phyloP scores from a whole-genome alignment of 768 basidiomycete species.

The Chiua virens region DNA sequence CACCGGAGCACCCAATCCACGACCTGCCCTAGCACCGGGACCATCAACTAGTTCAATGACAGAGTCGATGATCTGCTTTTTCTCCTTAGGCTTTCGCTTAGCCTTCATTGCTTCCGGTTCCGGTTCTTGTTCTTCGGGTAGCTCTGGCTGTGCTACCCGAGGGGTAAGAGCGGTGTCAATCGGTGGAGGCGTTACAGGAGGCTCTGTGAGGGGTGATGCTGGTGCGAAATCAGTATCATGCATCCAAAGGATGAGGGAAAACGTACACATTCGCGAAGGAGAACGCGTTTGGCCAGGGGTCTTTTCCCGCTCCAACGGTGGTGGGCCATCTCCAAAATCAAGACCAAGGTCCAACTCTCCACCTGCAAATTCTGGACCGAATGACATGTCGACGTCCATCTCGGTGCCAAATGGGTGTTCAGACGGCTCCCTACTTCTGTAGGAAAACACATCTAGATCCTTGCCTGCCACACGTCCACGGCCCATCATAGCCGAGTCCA shows the following conservation, averaged over 20 bases:
- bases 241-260: background rate
- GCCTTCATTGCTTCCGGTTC: constrained; percentile 34
- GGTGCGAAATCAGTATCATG: constrained; percentile 9
- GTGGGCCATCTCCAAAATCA: constrained; percentile 60
- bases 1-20: constrained; percentile 59
- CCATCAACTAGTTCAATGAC: constrained; percentile 80
- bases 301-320: constrained; percentile 45
- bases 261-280: constrained; percentile 69
- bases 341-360: constrained; percentile 70
- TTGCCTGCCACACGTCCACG: constrained; percentile 42
- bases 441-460: constrained; percentile 66
- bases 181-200: constrained; percentile 77
- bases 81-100: constrained; percentile 63
- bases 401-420: constrained; percentile 65
- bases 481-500: constrained; percentile 62
- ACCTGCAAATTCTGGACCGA: constrained; percentile 48
- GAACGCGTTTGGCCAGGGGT: constrained; percentile 61
- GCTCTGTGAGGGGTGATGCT: constrained; percentile 79
- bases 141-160: constrained; percentile 42
- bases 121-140: constrained; percentile 37
- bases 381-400: constrained; percentile 49
- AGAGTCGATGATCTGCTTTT: constrained; percentile 89
- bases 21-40: constrained; percentile 51
- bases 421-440: constrained; percentile 60
- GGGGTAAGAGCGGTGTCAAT: constrained; percentile 48